Base-by-base conservation (phyloP, 2,329 filamentous ascomycete species). In the Sclerotinia borealis region DNA sequence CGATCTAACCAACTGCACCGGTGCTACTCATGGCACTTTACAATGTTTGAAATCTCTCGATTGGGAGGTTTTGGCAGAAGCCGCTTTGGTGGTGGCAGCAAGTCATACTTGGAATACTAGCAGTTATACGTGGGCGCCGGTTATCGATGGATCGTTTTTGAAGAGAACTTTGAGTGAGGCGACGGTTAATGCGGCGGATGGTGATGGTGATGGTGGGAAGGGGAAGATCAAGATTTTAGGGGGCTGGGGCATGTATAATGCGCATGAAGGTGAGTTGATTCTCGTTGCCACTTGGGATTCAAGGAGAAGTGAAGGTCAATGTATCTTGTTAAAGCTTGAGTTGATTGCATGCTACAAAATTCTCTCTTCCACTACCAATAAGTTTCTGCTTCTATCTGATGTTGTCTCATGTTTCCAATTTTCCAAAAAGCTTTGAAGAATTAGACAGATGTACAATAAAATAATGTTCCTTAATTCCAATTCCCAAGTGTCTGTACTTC, bases 51-150 rank as follows among this genome's bases (percentile, higher is more conserved):
- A 86, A 70, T 70, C 64, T 0, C 77, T 78, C 1, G 81, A 85
- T 70, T 75, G 84, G 36, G 82, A 85, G 70, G 73, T 71, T 1
- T 75, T 87, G 25, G 76, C 83, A 5, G 76, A 80, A n/a, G 83
- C 83, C 2, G 80, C 77, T 43, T 72, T 85, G 22, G 69, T 72
- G 22, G 77, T 87, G 25, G 77, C 78, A 22, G 76, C 72, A 2
- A 79, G 76, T 59, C 78, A 83, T 68, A 79, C 78, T 22, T 85
- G 83, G 71, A 83, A 76, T 17, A 83, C 83, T 0, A 81, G 78
- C 25, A 81, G 79, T 1, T 87, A 82, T 70, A 83, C 80, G 0
- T 87, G 83, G 83, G 82, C 80, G 0, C 85, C 85, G 1, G 83
- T 87, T 10, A 79, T 87, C 63, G 85, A 87, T 68, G 79, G 77